Conservation (phyloP, 805 yeast species). For the Candida cerambycidarum region DNA sequence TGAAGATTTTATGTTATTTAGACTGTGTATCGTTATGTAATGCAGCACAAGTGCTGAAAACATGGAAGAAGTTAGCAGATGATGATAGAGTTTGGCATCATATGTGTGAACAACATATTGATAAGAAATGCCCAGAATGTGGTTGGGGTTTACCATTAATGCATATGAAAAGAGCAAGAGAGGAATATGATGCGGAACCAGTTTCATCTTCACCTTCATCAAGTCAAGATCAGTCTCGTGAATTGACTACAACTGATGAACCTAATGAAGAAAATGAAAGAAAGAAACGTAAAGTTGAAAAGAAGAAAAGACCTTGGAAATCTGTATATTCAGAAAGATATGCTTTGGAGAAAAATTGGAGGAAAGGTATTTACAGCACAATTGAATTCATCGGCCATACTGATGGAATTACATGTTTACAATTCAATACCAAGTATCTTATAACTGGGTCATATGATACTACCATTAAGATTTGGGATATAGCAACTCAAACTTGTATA, state of each 20-base stretch:
- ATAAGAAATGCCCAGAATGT: constrained; percentile 94
- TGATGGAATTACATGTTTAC: constrained; percentile 86
- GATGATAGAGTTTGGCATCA: constrained; percentile 98
- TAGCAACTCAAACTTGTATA: constrained; percentile 72
- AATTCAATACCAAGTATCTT: constrained; percentile 70
- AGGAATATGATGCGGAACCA: constrained; percentile 23
- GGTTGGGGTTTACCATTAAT: constrained; percentile 98
- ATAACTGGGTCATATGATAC: constrained; percentile 94
- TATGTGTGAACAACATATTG: constrained; percentile 98
- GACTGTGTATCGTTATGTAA: constrained; percentile 92
- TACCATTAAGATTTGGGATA: constrained; percentile 90
- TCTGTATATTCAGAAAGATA: constrained; percentile 89
- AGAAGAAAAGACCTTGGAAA: constrained; percentile 80
- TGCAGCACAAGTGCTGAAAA: constrained; percentile 88
- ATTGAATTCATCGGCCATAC: constrained; percentile 76
- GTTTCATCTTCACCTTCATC: background rate
- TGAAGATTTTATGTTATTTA: constrained; percentile 81
- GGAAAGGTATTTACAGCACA: constrained; percentile 70
- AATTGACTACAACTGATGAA: background rate
- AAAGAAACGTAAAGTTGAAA: constrained; percentile 11
- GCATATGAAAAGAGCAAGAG: constrained; percentile 78
- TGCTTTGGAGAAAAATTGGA: constrained; percentile 92
- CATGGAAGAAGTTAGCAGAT: constrained; percentile 89
- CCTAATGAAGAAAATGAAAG: constrained; percentile 4
- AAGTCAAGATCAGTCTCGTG: background rate